Conservation (phyloP, 2,329 filamentous ascomycete species). For the Penicillium sp. region DNA sequence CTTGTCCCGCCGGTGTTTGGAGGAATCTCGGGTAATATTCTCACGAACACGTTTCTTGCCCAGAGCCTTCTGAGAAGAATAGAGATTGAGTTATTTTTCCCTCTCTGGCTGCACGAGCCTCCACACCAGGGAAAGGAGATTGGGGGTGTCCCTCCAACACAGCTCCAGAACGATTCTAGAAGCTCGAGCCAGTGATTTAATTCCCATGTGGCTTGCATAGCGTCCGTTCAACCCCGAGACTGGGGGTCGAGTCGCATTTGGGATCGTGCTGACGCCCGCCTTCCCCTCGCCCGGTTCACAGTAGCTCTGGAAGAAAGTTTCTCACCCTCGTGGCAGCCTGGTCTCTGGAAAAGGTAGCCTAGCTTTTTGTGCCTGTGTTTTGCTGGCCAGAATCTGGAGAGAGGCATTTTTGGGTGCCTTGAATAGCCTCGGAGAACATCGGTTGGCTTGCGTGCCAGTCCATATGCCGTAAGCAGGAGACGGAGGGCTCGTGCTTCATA, state of each 20-base stretch:
- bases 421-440: background rate
- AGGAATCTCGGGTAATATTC: constrained; percentile 9
- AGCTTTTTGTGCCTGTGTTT: background rate
- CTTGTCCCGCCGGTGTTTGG: background rate
- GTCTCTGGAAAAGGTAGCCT: background rate
- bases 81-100: background rate
- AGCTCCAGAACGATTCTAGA: constrained; percentile 26
- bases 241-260: constrained; percentile 6
- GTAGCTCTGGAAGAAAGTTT: background rate
- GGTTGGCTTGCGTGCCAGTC: background rate
- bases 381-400: background rate
- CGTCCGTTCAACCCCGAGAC: constrained; percentile 7
- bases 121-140: constrained; percentile 1
- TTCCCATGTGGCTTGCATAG: constrained; percentile 16
- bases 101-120: constrained; percentile 9
- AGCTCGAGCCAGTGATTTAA: constrained; percentile 20
- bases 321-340: constrained; percentile 3
- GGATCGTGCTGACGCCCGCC: constrained; percentile 17
- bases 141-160: background rate
- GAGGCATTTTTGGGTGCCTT: background rate
- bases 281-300: background rate
- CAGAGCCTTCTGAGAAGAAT: background rate
- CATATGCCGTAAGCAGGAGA: constrained; percentile 10
- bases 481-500: constrained; percentile 5
- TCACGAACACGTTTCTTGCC: background rate